Conservation (phyloP, 768 basidiomycete species). For the Amanita polypyramis region DNA sequence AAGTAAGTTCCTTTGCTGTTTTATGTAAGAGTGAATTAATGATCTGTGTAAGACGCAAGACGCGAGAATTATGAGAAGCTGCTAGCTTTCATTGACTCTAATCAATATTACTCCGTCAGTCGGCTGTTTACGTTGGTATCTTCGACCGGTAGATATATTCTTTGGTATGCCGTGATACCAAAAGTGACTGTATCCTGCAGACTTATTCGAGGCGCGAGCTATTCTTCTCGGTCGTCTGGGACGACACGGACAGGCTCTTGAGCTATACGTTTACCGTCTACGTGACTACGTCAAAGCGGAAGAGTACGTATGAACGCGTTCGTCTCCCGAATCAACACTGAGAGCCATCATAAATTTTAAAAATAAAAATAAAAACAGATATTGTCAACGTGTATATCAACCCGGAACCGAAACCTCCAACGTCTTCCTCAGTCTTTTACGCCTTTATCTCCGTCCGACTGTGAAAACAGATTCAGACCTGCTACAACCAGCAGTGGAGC, state of each 20-base stretch:
- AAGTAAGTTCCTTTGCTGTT: constrained; percentile 11
- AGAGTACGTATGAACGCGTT: constrained; percentile 27
- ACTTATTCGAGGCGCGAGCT: constrained; percentile 85
- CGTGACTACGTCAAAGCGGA: constrained; percentile 83
- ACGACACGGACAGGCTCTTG: constrained; percentile 89
- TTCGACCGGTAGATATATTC: constrained; percentile 49
- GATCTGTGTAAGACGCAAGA: constrained; percentile 28
- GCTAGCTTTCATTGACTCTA: constrained; percentile 63
- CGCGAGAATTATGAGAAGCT: constrained; percentile 56
- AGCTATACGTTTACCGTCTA: constrained; percentile 85
- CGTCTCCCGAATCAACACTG: no score
- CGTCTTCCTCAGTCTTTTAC: constrained; percentile 79
- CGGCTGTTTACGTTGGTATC: constrained; percentile 76
- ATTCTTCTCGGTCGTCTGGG: constrained; percentile 84
- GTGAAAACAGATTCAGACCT: constrained; percentile 41
- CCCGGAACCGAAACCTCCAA: constrained; percentile 40
- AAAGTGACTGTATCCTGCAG: constrained; percentile 24
- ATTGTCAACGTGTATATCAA: constrained; percentile 79
- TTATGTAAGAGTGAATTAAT: background rate
- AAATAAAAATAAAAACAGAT: constrained; percentile 43
- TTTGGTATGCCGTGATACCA: background rate
- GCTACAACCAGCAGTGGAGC: constrained; percentile 74
- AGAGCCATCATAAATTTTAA: no score
- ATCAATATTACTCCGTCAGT: constrained; percentile 63
- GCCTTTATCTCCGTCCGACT: constrained; percentile 77